Evolutionary conservation across 345 rosid species (phyloP).

Genomic region (Eucalyptus fibrosa): DNA sequence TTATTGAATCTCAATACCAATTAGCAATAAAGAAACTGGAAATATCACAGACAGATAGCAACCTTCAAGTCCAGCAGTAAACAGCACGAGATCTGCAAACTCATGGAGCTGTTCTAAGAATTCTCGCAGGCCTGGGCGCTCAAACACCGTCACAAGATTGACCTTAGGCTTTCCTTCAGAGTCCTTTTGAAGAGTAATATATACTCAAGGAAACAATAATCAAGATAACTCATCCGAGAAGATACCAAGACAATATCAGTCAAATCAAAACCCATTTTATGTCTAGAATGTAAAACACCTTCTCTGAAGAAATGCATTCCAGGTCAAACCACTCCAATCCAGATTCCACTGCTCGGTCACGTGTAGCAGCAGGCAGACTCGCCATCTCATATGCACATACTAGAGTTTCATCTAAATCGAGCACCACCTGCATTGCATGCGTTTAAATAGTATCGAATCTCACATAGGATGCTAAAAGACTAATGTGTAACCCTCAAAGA

Average conservation of each 20-base stretch:
- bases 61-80: constrained; percentile 99
- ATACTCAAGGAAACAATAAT: neutral
- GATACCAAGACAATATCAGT: neutral
- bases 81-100: constrained; percentile 77
- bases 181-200: constrained; percentile 42
- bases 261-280: neutral
- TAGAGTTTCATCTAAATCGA: constrained; percentile 95
- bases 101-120: constrained; percentile 60
- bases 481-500: neutral
- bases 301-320: constrained; percentile 84
- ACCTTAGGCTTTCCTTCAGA: constrained; percentile 63
- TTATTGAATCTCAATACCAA: neutral
- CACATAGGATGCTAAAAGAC: neutral
- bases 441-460: neutral
- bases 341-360: constrained; percentile 59
- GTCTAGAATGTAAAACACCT: constrained; percentile 31
- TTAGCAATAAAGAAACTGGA: neutral
- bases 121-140: constrained; percentile 87
- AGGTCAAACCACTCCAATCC: constrained; percentile 88
- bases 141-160: constrained; percentile 80
- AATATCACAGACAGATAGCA: constrained; percentile 1
- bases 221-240: constrained; percentile 1
- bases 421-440: constrained; percentile 59
- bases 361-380: constrained; percentile 53
- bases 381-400: constrained; percentile 90